Percentiles rank a stretch among this genome's conserved stretches.
Conservation (phyloP, 371 early-diverging fungal species). For the Mortierella sp. region DNA sequence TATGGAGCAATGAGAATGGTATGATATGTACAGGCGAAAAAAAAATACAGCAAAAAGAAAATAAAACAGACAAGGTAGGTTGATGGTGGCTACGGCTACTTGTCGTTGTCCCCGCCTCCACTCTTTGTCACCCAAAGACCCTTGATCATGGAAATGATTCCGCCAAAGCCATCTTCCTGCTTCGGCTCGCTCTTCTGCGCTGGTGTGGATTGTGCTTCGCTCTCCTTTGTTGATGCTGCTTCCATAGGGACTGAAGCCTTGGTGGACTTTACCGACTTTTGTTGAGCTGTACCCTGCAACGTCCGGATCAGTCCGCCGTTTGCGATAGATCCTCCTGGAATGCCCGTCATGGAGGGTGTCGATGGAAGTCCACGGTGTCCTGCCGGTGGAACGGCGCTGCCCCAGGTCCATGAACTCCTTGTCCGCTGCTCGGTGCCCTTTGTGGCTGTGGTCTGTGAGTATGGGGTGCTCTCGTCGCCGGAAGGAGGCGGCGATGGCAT, state of each 20-base stretch:
- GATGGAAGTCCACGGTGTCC: slow-evolving; percentile 24
- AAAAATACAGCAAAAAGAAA: slow-evolving; percentile 12
- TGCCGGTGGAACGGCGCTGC: slow-evolving; percentile 18
- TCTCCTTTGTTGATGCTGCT: not conserved
- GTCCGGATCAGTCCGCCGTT: slow-evolving; percentile 40
- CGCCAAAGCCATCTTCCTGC: slow-evolving; percentile 17
- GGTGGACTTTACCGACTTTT: slow-evolving; percentile 12
- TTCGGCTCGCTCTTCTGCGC: not conserved
- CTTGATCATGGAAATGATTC: slow-evolving; percentile 33
- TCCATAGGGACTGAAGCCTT: not conserved
- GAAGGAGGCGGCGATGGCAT: slow-evolving; percentile 38
- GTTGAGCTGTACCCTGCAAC: slow-evolving; percentile 27
- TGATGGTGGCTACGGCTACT: not conserved
- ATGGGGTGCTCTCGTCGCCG: slow-evolving; percentile 19
- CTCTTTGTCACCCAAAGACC: slow-evolving; percentile 26
- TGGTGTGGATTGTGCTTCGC: not conserved
- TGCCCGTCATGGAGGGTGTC: slow-evolving; percentile 9
- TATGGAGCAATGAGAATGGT: not conserved
- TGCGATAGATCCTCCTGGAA: slow-evolving; percentile 22
- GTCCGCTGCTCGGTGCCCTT: slow-evolving; percentile 14
- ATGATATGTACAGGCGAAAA: not conserved
- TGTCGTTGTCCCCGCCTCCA: slow-evolving; percentile 6
- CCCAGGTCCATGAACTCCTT: slow-evolving; percentile 38
- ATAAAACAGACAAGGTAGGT: not conserved
- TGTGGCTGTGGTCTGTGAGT: not conserved